Evolutionary conservation across 352 stramenopile genomes (phyloP).

Genomic region (Blastocystis sp.): DNA sequence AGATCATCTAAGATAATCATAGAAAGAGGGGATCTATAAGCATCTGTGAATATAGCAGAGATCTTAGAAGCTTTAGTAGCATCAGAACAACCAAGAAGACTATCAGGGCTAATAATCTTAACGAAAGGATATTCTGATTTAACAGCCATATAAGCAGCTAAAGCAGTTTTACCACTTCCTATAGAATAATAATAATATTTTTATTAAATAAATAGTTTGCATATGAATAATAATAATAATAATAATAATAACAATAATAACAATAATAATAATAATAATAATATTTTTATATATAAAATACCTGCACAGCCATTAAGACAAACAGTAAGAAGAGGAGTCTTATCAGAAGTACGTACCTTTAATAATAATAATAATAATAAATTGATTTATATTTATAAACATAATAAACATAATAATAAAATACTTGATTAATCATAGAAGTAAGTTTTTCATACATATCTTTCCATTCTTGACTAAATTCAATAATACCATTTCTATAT

Average conservation of each 20-base stretch:
- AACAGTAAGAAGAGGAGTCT: slow-evolving; percentile 84
- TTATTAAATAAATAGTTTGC: too few species aligned
- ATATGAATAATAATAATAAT: too few species aligned
- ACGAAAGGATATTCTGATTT: slow-evolving; percentile 87
- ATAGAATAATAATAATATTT: too few species aligned
- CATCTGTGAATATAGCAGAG: slow-evolving; percentile 67
- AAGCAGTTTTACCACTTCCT: slow-evolving; percentile 75
- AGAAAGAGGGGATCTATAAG: slow-evolving; percentile 84
- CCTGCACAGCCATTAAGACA: slow-evolving; percentile 75
- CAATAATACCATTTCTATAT: slow-evolving; percentile 84
- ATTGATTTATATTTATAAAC: too few species aligned
- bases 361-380: too few species aligned
- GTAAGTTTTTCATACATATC: slow-evolving; percentile 68
- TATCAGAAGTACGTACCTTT: slow-evolving; percentile 59
- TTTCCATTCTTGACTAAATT: slow-evolving; percentile 76
- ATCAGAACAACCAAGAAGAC: slow-evolving; percentile 81
- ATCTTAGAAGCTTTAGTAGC: slow-evolving; percentile 55
- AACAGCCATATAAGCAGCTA: slow-evolving; percentile 82
- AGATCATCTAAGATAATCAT: slow-evolving; percentile 99
- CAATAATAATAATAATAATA: too few species aligned
- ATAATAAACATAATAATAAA: too few species aligned
- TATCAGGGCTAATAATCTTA: slow-evolving; percentile 81
- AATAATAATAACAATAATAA: too few species aligned
- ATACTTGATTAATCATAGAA: slow-evolving; percentile 71
- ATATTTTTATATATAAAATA: slow-evolving; percentile 4